Base-by-base conservation (phyloP, 371 early-diverging fungal species). In the Mortierella sp. region DNA sequence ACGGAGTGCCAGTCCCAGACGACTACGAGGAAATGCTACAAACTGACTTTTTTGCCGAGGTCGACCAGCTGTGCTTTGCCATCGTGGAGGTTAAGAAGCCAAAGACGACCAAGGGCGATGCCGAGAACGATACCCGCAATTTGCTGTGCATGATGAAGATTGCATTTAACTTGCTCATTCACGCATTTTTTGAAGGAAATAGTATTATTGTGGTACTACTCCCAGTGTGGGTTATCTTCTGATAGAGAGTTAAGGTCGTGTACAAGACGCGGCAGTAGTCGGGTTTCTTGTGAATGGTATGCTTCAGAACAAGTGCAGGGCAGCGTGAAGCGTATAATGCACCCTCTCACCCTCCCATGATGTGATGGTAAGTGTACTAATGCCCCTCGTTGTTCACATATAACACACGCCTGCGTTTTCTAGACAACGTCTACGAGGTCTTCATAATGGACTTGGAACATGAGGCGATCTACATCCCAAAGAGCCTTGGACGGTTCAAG, bases 401-500 rank as follows among this genome's bases (percentile, higher is more conserved):
- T 39, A 39, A 39, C 39, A 39, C 45, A 62, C 47, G 8, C 26
- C 1, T 49, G 2, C 61, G 14, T 58, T 35, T 3, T 37, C 52
- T 68, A 68, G 69, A 68, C 16, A 68, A 49, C 62, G 43, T 62
- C 14, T 68, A 37, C 39, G 69, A 68, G 69, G 69, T 62, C 2
- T 62, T 68, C 69, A 39, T 22, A 20, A 60, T 68, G 69, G 62
- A 37, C 22, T 62, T 68, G 69, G 62, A 68, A 28, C 52, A 68
- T 8, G 69, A 68, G 30, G 69, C 69, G n/a, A 61, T 68, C 47
- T 62, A 68, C 54, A 62, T 68, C 68, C 68, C 68, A 51, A 68
- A 68, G 52, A 68, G 68, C 54, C 61, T 68, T 68, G 68, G 68
- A 37, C 61, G 62, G 18, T 68, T 68, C 68, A 68, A 61, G 62